phyloP scores from a whole-genome alignment of 208 protist genomes.

The Vickermania ingenoplastis region DNA sequence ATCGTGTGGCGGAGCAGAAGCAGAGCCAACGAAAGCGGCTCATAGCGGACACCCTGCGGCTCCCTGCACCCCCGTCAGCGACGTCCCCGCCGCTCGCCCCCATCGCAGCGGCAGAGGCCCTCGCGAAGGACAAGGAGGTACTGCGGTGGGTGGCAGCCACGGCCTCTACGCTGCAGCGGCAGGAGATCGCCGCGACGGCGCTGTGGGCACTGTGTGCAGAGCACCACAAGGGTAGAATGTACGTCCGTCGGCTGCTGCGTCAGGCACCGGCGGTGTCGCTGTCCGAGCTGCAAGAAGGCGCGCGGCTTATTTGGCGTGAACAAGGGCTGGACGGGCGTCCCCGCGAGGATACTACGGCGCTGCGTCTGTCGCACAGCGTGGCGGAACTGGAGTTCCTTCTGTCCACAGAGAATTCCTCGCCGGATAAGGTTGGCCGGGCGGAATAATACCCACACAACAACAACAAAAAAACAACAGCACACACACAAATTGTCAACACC shows the following conservation, averaged over 20 bases:
- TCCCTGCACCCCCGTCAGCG: not conserved
- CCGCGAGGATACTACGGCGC: too few species aligned
- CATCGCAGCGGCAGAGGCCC: not conserved
- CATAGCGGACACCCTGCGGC: not conserved
- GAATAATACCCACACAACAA: too few species aligned
- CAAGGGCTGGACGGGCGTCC: too few species aligned
- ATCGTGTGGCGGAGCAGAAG: not conserved
- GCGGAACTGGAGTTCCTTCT: too few species aligned
- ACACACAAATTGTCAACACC: too few species aligned
- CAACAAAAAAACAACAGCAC: too few species aligned
- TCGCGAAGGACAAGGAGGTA: not conserved
- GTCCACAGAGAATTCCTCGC: too few species aligned
- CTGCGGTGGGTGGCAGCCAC: not conserved
- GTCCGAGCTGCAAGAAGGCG: constrained; percentile 2
- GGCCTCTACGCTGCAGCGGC: constrained; percentile 12
- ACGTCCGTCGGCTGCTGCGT: constrained; percentile 21
- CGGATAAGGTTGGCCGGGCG: too few species aligned
- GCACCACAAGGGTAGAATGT: constrained; percentile 32
- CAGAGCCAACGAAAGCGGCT: not conserved
- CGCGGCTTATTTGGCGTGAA: too few species aligned
- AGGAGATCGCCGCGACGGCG: constrained; percentile 29
- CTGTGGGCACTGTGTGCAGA: constrained; percentile 45
- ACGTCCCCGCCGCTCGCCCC: not conserved
- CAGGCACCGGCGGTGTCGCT: constrained; percentile 20
- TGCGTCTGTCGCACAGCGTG: too few species aligned